phyloP scores from a whole-genome alignment of 2,329 filamentous ascomycete genomes.

The Beauveria sp. region DNA sequence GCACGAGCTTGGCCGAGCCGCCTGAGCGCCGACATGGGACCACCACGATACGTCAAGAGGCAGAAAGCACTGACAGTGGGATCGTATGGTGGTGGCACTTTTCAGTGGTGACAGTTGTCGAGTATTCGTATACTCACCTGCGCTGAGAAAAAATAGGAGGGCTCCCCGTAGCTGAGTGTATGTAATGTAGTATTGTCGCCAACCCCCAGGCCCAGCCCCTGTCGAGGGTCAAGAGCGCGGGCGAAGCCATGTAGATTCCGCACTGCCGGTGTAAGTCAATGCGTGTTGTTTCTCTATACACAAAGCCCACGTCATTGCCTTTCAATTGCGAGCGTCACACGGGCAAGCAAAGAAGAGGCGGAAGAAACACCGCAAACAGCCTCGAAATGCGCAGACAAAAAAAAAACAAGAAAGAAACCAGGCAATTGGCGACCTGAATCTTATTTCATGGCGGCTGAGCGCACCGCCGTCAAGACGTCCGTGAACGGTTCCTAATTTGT shows the following conservation, averaged over 20 bases:
- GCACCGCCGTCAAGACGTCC: constrained; percentile 2
- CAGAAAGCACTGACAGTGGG: not conserved
- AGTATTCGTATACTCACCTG: too few relatives aligned
- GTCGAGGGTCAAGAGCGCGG: not conserved
- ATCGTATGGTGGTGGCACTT: not conserved
- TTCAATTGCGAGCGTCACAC: not conserved
- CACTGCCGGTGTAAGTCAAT: not conserved
- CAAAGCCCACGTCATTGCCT: not conserved
- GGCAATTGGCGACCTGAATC: constrained; percentile 1
- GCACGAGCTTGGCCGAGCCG: not conserved
- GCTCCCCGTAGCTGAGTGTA: too few relatives aligned
- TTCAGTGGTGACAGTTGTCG: too few relatives aligned
- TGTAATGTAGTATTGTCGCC: too few relatives aligned
- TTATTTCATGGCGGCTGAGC: constrained; percentile 4
- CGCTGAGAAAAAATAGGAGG: too few relatives aligned
- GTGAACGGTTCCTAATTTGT: constrained; percentile 7
- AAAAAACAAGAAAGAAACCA: too few relatives aligned
- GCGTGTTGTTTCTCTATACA: not conserved
- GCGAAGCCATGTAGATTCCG: not conserved
- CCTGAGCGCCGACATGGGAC: not conserved
- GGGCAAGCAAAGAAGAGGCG: not conserved
- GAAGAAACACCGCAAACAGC: not conserved
- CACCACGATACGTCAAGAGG: not conserved
- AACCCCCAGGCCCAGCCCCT: not conserved
- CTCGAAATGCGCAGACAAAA: not conserved